Conservation (phyloP, 1,284 basidiomycete species). For the Xerocomus cyaneibrunnescens region DNA sequence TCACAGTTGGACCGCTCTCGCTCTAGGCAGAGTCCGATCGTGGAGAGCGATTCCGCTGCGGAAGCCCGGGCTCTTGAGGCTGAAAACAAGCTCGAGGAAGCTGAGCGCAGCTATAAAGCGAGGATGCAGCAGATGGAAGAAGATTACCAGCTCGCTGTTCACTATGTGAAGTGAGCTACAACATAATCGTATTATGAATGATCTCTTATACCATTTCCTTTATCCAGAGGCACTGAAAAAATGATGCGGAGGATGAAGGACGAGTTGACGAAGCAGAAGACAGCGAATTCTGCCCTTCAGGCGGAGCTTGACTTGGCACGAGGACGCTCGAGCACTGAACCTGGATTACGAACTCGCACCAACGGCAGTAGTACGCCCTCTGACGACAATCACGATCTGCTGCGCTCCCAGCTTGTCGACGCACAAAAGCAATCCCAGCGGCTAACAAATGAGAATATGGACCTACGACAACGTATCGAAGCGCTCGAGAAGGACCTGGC, state of each 20-base stretch:
- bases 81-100: constrained; percentile 77
- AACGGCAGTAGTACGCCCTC: constrained; percentile 83
- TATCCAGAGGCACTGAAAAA: constrained; percentile 90
- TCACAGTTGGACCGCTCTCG: constrained; percentile 66
- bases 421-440: constrained; percentile 72
- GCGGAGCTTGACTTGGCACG: constrained; percentile 72
- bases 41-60: constrained; percentile 38
- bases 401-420: constrained; percentile 68
- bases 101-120: constrained; percentile 73
- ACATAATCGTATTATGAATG: constrained; percentile 7
- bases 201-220: constrained; percentile 26
- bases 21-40: constrained; percentile 49
- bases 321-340: constrained; percentile 53
- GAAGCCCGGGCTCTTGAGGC: constrained; percentile 64
- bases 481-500: constrained; percentile 74
- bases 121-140: constrained; percentile 86
- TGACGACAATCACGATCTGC: constrained; percentile 62
- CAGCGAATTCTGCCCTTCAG: constrained; percentile 75
- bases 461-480: constrained; percentile 73
- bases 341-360: constrained; percentile 57
- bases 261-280: constrained; percentile 88
- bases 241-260: constrained; percentile 98
- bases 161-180: constrained; percentile 80
- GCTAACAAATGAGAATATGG: constrained; percentile 69
- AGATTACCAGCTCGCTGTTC: constrained; percentile 92